These are phyloP conservation scores for Aspergillus tanneri DNA, from an alignment of 2,329 filamentous ascomycete species.

Conservation along the genomic window DNA sequence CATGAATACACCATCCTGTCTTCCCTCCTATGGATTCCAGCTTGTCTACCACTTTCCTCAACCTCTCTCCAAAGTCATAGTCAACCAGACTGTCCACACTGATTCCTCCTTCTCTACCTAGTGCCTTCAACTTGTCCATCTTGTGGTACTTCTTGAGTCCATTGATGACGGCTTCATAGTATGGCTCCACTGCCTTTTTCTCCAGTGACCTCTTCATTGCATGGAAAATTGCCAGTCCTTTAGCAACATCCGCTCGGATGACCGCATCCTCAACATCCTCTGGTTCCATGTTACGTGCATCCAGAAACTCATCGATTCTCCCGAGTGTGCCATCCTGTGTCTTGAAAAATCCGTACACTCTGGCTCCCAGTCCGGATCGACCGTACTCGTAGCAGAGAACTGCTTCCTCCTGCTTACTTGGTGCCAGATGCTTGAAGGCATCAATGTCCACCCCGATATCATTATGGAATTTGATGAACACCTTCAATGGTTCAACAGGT, in stretches of 20 bases:
- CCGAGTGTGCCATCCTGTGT: slow-evolving; percentile 1
- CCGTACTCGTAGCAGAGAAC: slow-evolving; percentile 1
- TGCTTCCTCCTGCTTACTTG: background rate
- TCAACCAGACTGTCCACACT: background rate
- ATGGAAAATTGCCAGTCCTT: background rate
- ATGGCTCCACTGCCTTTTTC: background rate
- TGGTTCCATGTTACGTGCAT: slow-evolving; percentile 1
- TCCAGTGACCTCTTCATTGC: background rate
- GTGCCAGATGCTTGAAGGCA: background rate
- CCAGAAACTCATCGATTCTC: slow-evolving; percentile 1
- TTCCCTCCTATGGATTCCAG: slow-evolving; percentile 2
- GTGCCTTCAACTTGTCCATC: slow-evolving; percentile 2
- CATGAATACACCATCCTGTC: slow-evolving; percentile 2
- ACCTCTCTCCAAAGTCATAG: slow-evolving; percentile 1
- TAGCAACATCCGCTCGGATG: slow-evolving; percentile 2
- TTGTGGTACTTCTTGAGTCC: background rate
- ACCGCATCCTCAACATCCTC: slow-evolving; percentile 1
- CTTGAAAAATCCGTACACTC: slow-evolving; percentile 1
- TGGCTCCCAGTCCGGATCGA: background rate
- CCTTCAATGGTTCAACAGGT: background rate
- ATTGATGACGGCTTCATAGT: slow-evolving; percentile 1
- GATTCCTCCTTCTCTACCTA: background rate
- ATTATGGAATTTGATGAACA: slow-evolving; percentile 4
- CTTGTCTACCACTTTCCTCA: slow-evolving; percentile 1
- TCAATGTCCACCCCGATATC: background rate